Base-by-base conservation (phyloP, 225 moss, liverwort and hornwort genomes). In the Neckera pumila region DNA sequence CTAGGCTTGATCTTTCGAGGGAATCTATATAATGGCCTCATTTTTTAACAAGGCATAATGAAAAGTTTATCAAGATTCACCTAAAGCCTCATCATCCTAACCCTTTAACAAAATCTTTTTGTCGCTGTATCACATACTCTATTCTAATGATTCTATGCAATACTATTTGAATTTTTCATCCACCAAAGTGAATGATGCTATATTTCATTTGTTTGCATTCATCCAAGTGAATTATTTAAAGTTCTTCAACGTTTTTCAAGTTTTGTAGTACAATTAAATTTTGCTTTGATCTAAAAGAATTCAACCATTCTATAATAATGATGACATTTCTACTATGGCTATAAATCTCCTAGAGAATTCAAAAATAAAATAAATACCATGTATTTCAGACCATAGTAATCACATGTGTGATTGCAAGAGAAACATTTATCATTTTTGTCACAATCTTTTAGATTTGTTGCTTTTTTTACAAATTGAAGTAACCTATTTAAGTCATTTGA, bases 111-210 rank as follows among this genome's bases (percentile, higher is more conserved):
- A 0, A 26, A 17, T 1, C 14, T 7, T 14, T 57, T 58, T 27
- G 4, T n/a, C 1, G 0, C 4, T 26, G 14, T 4, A 14, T 27
- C 12, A 30, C 0, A 0, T 58, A 79, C 40, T 58, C 4, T 79
- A 38, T 1, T 26, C 6, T n/a, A 25, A 25, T n/a, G 26, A 57
- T 57, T 56, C 11, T 38, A 38, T 10, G 2, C 6, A 27, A 6
- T 17, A 25, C 0, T 78, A 17, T n/a, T 25, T 78, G 36, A 72
- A n/a, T 14, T 26, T 56, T n/a, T 13, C 78, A 78, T n/a, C 8
- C 9, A 77, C 17, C 3, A 0, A 57, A n/a, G 26, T 38, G 10
- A 36, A 76, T 9, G 34, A 33, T 31, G 34, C 20, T 34, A 22
- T 53, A 9, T 22, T 53, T 36, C 45, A 53, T 53, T 53, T 22